Conservation (phyloP, 129 eudicot genomes). For the Dittrichia graveolens region DNA sequence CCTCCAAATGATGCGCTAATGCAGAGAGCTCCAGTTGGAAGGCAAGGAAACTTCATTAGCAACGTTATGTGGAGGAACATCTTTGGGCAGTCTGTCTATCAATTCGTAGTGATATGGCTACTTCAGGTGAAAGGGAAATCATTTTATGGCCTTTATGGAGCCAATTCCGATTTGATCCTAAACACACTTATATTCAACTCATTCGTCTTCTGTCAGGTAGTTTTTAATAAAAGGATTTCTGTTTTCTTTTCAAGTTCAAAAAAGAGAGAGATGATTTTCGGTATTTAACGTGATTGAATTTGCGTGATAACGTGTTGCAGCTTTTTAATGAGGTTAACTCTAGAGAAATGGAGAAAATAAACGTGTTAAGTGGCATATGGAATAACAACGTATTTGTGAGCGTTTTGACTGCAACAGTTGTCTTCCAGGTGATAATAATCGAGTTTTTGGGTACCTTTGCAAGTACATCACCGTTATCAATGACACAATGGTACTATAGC, state of each 20-base stretch:
- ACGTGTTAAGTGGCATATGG: slow-evolving; percentile 70
- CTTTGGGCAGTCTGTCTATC: slow-evolving; percentile 87
- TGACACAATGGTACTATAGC: slow-evolving; percentile 69
- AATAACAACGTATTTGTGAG: slow-evolving; percentile 73
- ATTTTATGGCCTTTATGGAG: slow-evolving; percentile 52
- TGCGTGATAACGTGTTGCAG: slow-evolving; percentile 46
- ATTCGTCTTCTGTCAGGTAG: slow-evolving; percentile 98
- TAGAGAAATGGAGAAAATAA: slow-evolving; percentile 81
- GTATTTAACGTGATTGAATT: not conserved
- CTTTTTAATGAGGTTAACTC: slow-evolving; percentile 90
- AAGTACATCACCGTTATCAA: slow-evolving; percentile 73
- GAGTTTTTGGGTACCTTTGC: slow-evolving; percentile 91
- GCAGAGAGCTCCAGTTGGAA: slow-evolving; percentile 89
- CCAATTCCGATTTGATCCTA: slow-evolving; percentile 55
- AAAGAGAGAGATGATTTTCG: not conserved
- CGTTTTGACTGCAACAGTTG: slow-evolving; percentile 60
- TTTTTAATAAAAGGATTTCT: not conserved
- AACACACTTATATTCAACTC: slow-evolving; percentile 95
- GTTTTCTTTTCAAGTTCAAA: not conserved
- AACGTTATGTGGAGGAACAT: slow-evolving; percentile 94
- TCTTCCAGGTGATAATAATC: slow-evolving; percentile 77
- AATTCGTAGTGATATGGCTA: slow-evolving; percentile 73
- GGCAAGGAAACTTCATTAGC: slow-evolving; percentile 81
- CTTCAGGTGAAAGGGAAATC: slow-evolving; percentile 72
- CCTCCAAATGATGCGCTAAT: slow-evolving; percentile 91